These are phyloP conservation scores for Trichoderma atrobrunneum DNA, from an alignment of 2,329 filamentous ascomycete genomes.

Conservation along the genomic window DNA sequence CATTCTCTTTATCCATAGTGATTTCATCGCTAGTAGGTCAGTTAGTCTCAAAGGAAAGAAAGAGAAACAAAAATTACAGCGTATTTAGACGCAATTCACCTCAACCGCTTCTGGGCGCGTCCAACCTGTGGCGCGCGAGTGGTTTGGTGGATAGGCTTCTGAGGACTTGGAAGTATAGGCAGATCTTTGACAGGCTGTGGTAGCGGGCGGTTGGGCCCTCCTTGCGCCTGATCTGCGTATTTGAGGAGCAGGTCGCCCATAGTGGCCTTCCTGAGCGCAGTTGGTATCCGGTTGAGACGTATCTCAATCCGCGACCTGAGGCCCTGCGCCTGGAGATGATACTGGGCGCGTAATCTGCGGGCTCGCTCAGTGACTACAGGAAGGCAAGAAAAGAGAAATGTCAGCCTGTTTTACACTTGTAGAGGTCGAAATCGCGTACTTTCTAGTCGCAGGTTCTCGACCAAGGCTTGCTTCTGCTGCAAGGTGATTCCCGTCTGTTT, in stretches of 20 bases:
- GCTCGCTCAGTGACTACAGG: slow-evolving; percentile 77
- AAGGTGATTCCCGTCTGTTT: slow-evolving; percentile 59
- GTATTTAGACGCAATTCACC: slow-evolving; percentile 40
- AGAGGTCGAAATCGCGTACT: slow-evolving; percentile 51
- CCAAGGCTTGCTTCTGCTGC: slow-evolving; percentile 78
- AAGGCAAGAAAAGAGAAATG: neutral
- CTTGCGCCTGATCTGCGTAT: slow-evolving; percentile 44
- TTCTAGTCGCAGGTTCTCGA: slow-evolving; percentile 87
- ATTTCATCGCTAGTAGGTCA: slow-evolving; percentile 56
- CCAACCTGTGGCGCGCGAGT: slow-evolving; percentile 24
- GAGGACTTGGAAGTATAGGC: slow-evolving; percentile 34
- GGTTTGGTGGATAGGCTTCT: slow-evolving; percentile 33
- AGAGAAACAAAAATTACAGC: neutral
- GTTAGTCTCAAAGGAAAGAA: slow-evolving; percentile 17
- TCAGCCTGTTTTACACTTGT: slow-evolving; percentile 20
- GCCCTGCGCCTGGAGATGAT: slow-evolving; percentile 81
- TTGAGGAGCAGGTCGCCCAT: slow-evolving; percentile 74
- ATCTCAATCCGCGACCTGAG: slow-evolving; percentile 85
- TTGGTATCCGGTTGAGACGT: slow-evolving; percentile 88
- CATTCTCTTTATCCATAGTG: slow-evolving; percentile 75
- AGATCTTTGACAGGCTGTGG: slow-evolving; percentile 52
- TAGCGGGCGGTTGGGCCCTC: slow-evolving; percentile 30
- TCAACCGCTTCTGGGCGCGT: slow-evolving; percentile 47
- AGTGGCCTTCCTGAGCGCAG: slow-evolving; percentile 70
- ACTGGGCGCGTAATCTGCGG: slow-evolving; percentile 83